Conservation (phyloP, 805 yeast genomes). For the Candida jianshihensis region DNA sequence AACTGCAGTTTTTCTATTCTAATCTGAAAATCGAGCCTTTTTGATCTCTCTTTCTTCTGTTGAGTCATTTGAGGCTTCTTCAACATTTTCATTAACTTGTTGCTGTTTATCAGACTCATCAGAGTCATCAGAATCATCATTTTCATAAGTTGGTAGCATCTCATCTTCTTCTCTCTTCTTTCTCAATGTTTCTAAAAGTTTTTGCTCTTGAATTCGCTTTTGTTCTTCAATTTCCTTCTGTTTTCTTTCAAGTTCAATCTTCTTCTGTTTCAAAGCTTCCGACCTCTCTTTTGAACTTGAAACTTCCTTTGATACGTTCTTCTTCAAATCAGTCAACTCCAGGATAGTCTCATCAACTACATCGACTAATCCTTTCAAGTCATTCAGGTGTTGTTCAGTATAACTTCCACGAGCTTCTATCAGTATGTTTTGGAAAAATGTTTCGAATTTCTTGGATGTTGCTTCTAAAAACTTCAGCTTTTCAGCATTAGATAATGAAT, state of each 20-base stretch:
- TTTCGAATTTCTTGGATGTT: conserved; percentile 12
- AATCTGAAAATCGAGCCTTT: too few relatives aligned
- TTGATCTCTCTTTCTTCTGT: background rate
- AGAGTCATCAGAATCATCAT: conserved; percentile 6
- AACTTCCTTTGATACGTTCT: conserved; percentile 10
- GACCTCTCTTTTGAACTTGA: conserved; percentile 6
- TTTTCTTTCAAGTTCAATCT: conserved; percentile 10
- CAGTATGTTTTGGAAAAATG: conserved; percentile 16
- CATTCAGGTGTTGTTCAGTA: conserved; percentile 6
- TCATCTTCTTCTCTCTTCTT: conserved; percentile 11
- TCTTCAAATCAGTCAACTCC: conserved; percentile 12
- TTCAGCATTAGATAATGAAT: conserved; percentile 4
- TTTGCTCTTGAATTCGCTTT: conserved; percentile 6
- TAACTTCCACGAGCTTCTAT: conserved; percentile 12
- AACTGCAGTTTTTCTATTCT: too few relatives aligned
- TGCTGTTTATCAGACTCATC: conserved; percentile 2
- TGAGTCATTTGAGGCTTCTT: background rate
- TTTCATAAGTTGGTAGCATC: conserved; percentile 15
- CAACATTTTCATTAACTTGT: background rate
- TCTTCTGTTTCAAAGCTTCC: conserved; percentile 7
- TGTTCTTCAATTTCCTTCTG: conserved; percentile 11
- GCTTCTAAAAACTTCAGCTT: conserved; percentile 6
- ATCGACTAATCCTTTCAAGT: conserved; percentile 4
- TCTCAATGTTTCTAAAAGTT: conserved; percentile 4
- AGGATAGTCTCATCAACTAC: conserved; percentile 11